Evolutionary conservation across 768 basidiomycete genomes (phyloP).

Genomic region (Favolaschia claudopus): DNA sequence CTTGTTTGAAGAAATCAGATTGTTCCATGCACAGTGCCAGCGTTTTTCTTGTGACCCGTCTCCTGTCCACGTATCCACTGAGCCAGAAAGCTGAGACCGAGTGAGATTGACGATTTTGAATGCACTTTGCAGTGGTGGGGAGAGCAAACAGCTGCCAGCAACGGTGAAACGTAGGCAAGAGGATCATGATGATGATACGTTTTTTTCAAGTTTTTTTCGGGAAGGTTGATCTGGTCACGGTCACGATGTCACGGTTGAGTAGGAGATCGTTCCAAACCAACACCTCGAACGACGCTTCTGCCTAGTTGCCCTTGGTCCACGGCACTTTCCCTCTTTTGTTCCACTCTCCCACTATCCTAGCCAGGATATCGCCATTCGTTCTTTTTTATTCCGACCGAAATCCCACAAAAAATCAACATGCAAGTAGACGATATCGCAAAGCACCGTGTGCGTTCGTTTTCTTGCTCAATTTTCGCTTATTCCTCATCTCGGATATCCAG

Average conservation of each 20-base stretch:
- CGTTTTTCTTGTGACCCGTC: not conserved
- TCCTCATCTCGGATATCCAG: conserved; percentile 42
- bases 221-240: not conserved
- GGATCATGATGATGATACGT: too few relatives aligned
- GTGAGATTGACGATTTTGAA: too few relatives aligned
- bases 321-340: conserved; percentile 48
- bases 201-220: not conserved
- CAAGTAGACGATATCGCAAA: conserved; percentile 32
- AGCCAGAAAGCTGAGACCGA: too few relatives aligned
- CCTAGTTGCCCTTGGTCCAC: conserved; percentile 25
- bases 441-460: conserved; percentile 19
- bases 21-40: not conserved
- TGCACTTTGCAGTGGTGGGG: too few relatives aligned
- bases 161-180: too few relatives aligned
- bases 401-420: conserved; percentile 40
- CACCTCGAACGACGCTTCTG: conserved; percentile 10
- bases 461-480: not conserved
- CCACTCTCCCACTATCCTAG: conserved; percentile 40
- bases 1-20: too few relatives aligned
- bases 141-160: too few relatives aligned
- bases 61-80: too few relatives aligned
- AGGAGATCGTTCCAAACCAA: conserved; percentile 17
- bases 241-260: not conserved
- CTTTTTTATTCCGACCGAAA: conserved; percentile 34
- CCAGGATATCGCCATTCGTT: conserved; percentile 44